A percentile compares a stretch with the other conserved stretches of the same genome.
These are phyloP conservation scores for Excoecaria agallocha DNA, from an alignment of 345 rosid species.

Conservation along the genomic window DNA sequence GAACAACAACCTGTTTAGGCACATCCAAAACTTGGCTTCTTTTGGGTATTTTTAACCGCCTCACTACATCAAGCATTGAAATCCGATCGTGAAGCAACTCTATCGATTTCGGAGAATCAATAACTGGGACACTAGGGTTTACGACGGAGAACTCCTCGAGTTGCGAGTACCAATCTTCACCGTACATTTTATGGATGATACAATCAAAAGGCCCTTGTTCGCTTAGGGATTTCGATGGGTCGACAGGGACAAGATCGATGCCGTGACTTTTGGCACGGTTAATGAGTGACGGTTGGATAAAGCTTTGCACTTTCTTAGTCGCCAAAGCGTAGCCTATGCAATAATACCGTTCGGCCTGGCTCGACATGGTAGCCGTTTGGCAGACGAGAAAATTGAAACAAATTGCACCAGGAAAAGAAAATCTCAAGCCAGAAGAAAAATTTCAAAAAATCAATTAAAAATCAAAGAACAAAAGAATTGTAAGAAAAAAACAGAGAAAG, in stretches of 20 bases:
- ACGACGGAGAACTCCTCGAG: slow-evolving; percentile 33
- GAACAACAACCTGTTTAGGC: slow-evolving; percentile 46
- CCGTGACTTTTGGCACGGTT: slow-evolving; percentile 34
- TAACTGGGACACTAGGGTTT: slow-evolving; percentile 46
- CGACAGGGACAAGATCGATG: slow-evolving; percentile 43
- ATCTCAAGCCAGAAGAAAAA: background rate
- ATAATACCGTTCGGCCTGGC: slow-evolving; percentile 16
- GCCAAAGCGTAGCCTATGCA: slow-evolving; percentile 51
- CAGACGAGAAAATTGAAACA: background rate
- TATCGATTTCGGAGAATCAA: slow-evolving; percentile 45
- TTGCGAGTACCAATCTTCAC: slow-evolving; percentile 43
- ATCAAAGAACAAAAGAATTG: background rate
- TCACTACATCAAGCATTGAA: slow-evolving; percentile 58
- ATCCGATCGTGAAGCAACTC: slow-evolving; percentile 44
- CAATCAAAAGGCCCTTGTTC: slow-evolving; percentile 64
- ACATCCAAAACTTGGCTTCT: slow-evolving; percentile 28
- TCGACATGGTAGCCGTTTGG: slow-evolving; percentile 8
- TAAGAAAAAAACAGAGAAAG: background rate
- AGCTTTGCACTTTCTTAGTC: slow-evolving; percentile 47
- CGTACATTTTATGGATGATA: slow-evolving; percentile 58
- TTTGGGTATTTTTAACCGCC: slow-evolving; percentile 26
- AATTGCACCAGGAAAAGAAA: background rate
- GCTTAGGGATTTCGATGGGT: slow-evolving; percentile 36
- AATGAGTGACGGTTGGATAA: slow-evolving; percentile 50
- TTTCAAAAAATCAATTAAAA: background rate